Conservation (phyloP, 192 early-diverging fungal genomes). For the Chytriomyces sp. region DNA sequence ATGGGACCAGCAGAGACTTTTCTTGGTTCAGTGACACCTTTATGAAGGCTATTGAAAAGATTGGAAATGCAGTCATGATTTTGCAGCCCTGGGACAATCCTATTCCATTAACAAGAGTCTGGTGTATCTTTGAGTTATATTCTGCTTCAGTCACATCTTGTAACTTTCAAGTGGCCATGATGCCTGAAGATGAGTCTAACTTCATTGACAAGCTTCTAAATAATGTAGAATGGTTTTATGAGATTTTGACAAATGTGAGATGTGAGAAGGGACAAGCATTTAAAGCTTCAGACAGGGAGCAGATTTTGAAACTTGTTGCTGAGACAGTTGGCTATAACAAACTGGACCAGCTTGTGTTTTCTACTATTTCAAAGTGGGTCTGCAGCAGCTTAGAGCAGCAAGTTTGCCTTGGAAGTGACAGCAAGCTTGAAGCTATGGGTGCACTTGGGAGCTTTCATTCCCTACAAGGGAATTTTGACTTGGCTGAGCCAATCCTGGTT, state of each 20-base stretch:
- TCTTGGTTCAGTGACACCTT: slow-evolving; percentile 34
- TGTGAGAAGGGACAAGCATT: not conserved
- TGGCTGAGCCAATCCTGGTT: too few species aligned
- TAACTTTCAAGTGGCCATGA: too few species aligned
- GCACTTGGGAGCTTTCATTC: too few species aligned
- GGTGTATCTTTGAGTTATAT: slow-evolving; percentile 44
- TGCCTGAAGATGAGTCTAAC: too few species aligned
- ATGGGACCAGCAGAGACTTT: not conserved
- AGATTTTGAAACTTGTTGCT: not conserved
- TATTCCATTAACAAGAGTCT: slow-evolving; percentile 26
- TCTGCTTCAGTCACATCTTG: not conserved
- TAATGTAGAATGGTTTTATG: too few species aligned
- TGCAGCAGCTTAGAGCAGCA: too few species aligned
- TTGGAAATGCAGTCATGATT: slow-evolving; percentile 37
- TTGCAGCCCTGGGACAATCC: slow-evolving; percentile 39
- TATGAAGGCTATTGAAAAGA: slow-evolving; percentile 16
- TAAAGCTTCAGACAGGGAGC: not conserved
- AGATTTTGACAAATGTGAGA: not conserved
- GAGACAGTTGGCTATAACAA: not conserved
- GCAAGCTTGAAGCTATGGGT: too few species aligned
- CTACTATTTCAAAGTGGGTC: too few species aligned
- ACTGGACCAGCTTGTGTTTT: slow-evolving; percentile 4
- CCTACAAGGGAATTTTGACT: too few species aligned
- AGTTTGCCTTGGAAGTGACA: too few species aligned
- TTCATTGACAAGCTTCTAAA: too few species aligned